Evolutionary conservation across 805 yeast species (phyloP).

Genomic region (Blastobotrys terrestris): DNA sequence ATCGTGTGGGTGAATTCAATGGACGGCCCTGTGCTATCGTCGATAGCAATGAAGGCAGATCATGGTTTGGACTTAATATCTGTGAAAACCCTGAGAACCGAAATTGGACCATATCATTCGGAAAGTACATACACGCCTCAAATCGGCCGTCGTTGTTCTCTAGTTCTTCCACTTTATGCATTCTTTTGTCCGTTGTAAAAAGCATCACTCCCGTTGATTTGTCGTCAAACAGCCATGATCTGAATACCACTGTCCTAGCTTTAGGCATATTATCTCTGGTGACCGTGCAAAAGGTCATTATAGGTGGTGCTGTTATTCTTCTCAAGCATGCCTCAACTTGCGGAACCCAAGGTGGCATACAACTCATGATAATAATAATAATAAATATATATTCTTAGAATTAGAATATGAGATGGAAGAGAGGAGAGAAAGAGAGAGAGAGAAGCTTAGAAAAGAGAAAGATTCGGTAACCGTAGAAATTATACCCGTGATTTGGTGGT

Average conservation of each 20-base stretch:
- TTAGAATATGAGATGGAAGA: conserved; percentile 1
- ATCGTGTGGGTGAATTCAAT: conserved; percentile 3
- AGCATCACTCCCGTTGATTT: conserved; percentile 59
- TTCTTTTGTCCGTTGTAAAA: conserved; percentile 66
- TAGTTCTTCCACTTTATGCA: conserved; percentile 51
- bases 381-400: not conserved
- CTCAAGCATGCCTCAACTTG: conserved; percentile 48
- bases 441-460: not conserved
- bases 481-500: not conserved
- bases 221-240: conserved; percentile 73
- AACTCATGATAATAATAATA: conserved; percentile 29
- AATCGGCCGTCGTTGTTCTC: conserved; percentile 42
- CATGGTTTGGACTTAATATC: conserved; percentile 28
- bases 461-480: no score
- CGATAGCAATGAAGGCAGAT: conserved; percentile 14
- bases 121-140: conserved; percentile 76
- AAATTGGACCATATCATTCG: conserved; percentile 56
- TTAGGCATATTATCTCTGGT: conserved; percentile 44
- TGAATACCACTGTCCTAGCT: conserved; percentile 61
- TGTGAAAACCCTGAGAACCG: conserved; percentile 65
- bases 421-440: not conserved
- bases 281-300: conserved; percentile 66
- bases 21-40: conserved; percentile 13
- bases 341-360: conserved; percentile 76
- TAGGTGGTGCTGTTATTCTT: conserved; percentile 48